phyloP scores from a whole-genome alignment of 805 yeast genomes.

The Starmerella floricola region DNA sequence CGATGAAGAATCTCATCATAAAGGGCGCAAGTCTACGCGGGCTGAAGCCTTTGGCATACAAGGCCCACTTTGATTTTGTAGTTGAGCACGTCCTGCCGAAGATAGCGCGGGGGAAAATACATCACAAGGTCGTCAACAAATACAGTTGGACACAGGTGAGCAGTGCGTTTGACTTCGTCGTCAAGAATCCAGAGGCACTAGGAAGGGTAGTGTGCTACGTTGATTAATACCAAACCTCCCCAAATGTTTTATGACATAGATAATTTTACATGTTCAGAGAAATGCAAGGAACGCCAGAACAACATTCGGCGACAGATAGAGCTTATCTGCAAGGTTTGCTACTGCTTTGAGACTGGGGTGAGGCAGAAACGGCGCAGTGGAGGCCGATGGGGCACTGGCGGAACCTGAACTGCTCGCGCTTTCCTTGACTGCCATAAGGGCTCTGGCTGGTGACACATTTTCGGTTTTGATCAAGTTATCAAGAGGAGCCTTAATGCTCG shows the following conservation, averaged over 20 bases:
- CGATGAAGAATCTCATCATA: conserved; percentile 24
- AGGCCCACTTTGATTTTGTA: conserved; percentile 21
- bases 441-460: too few species aligned
- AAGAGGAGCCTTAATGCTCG: too few species aligned
- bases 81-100: conserved; percentile 24
- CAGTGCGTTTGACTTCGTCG: conserved; percentile 2
- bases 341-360: not conserved
- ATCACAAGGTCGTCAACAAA: conserved; percentile 20
- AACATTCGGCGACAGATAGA: not conserved
- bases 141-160: conserved; percentile 7
- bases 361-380: not conserved
- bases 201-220: conserved; percentile 20
- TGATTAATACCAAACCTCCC: too few species aligned
- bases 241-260: too few species aligned
- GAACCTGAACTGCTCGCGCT: too few species aligned
- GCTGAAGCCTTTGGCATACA: conserved; percentile 22
- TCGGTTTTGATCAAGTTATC: too few species aligned
- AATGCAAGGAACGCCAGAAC: too few species aligned
- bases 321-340: not conserved
- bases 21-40: conserved; percentile 28
- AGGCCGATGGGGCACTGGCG: not conserved
- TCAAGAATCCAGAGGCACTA: conserved; percentile 5
- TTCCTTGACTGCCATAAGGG: too few species aligned
- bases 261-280: too few species aligned
- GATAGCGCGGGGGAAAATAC: conserved; percentile 22